Evolutionary conservation across 345 rosid genomes (phyloP).

Genomic region (Geranium rotundifolium): DNA sequence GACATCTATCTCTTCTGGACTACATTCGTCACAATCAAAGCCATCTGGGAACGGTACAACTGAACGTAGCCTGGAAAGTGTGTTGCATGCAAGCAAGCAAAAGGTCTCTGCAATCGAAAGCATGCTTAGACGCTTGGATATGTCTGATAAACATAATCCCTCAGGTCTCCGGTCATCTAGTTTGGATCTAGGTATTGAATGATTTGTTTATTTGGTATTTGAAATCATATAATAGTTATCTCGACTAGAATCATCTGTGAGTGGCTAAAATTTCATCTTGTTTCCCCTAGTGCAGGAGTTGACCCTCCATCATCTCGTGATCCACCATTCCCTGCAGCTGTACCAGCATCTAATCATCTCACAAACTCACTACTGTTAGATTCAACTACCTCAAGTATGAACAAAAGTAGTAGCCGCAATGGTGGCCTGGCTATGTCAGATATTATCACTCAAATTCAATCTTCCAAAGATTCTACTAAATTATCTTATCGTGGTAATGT

Average conservation of each 20-base stretch:
- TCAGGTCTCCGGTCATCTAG: slow-evolving; percentile 72
- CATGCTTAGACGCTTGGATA: slow-evolving; percentile 91
- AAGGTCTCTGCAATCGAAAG: slow-evolving; percentile 98
- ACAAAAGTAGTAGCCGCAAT: slow-evolving; percentile 56
- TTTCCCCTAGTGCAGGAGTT: slow-evolving; percentile 96
- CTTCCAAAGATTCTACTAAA: slow-evolving; percentile 83
- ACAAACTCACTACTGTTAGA: slow-evolving; percentile 39
- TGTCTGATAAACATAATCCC: slow-evolving; percentile 77
- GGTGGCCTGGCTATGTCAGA: slow-evolving; percentile 84
- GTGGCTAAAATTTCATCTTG: slow-evolving; percentile 44
- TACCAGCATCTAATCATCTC: slow-evolving; percentile 57
- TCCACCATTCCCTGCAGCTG: slow-evolving; percentile 73
- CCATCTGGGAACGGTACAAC: slow-evolving; percentile 48
- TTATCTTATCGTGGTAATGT: slow-evolving; percentile 41
- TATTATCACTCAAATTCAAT: slow-evolving; percentile 82
- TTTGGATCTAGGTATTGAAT: slow-evolving; percentile 92
- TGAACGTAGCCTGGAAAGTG: slow-evolving; percentile 92
- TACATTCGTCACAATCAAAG: slow-evolving; percentile 65
- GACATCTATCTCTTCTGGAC: slow-evolving; percentile 63
- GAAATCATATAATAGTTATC: neutral
- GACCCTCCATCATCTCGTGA: slow-evolving; percentile 99
- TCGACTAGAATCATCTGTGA: slow-evolving; percentile 21
- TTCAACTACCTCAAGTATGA: slow-evolving; percentile 34
- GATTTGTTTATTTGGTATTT: neutral
- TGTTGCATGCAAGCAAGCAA: slow-evolving; percentile 93